A percentile compares a stretch with the other conserved stretches of the same genome.
These are phyloP conservation scores for Ustilago xerochloae DNA, from an alignment of 1,284 basidiomycete species.

Conservation along the genomic window DNA sequence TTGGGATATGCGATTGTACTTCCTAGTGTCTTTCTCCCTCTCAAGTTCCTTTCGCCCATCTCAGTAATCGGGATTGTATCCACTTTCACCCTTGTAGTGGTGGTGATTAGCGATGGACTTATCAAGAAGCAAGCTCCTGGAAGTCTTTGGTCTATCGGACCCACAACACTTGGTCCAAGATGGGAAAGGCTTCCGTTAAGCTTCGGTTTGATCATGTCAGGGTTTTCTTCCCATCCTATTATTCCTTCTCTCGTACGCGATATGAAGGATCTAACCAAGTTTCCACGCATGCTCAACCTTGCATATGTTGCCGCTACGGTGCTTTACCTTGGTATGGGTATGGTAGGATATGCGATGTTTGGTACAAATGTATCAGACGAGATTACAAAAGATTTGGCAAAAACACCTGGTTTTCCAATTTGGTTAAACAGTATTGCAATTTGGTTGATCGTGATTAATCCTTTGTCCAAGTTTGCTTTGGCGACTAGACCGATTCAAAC, in stretches of 20 bases:
- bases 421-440: constrained; percentile 80
- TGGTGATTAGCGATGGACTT: constrained; percentile 86
- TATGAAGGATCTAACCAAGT: constrained; percentile 85
- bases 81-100: constrained; percentile 75
- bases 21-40: constrained; percentile 62
- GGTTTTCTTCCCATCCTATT: constrained; percentile 93
- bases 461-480: constrained; percentile 83
- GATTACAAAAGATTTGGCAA: constrained; percentile 86
- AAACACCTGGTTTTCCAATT: constrained; percentile 79
- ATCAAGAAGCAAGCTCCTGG: constrained; percentile 83
- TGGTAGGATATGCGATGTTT: constrained; percentile 86
- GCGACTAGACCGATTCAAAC: constrained; percentile 76
- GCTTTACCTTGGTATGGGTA: constrained; percentile 83
- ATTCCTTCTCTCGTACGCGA: constrained; percentile 89
- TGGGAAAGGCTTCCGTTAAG: constrained; percentile 72
- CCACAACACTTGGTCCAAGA: constrained; percentile 76
- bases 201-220: constrained; percentile 95
- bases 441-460: constrained; percentile 87
- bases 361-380: constrained; percentile 73
- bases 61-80: constrained; percentile 69
- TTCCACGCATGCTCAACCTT: constrained; percentile 83
- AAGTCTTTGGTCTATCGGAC: constrained; percentile 80
- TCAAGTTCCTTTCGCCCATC: constrained; percentile 60
- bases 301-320: constrained; percentile 86
- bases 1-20: constrained; percentile 55